Base-by-base conservation (phyloP, 164 flowering plant species). In the Piper betle region DNA sequence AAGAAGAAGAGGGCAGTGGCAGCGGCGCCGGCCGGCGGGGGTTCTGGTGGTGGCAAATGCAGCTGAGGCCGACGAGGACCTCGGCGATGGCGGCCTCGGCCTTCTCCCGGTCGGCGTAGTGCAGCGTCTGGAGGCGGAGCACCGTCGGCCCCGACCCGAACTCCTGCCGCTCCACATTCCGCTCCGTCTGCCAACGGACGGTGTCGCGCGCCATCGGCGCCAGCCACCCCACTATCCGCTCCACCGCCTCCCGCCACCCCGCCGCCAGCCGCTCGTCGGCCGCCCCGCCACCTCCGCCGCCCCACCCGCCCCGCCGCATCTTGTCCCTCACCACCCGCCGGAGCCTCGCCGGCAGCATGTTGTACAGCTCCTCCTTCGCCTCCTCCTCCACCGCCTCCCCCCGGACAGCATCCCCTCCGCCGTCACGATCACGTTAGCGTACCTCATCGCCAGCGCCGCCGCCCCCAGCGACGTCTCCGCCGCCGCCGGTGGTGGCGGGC, bases 71-170 rank as follows among this genome's bases (percentile, higher is more conserved):
- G 10, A 87, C 91, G 73, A 88, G 60, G n/a, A 91, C 69, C 72
- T 88, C 92, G 1, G 69, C 81, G 39, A 91, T 79, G 37, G 93
- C 85, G 1, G 79, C 91, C 77, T 91, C 98, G 41, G 89, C 74
- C 76, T 85, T 91, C 79, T 79, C 88, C 70, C 66, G 72, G 63
- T 91, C 92, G 0, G 98, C 67, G 62, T 69, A 88, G 68, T 82
- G 80, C 75, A 91, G 58, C 1, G 98, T 91, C 75, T 88, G 91
- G 62, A 88, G 16, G 68, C 88, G 57, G 72, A 85, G 59, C 43
- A 79, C 88, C 8, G 64, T 72, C 2, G 87, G 79, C 72, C 57
- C 74, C 10, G 70, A 65, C 39, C 79, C 82, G 53, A 88, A 78
- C 63, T 54, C 67, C 65, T 76, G 80, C 67, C 73, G 79, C 80